These are phyloP conservation scores for Aspergillus cavernicola DNA, from an alignment of 495 filamentous ascomycete species.

Conservation along the genomic window DNA sequence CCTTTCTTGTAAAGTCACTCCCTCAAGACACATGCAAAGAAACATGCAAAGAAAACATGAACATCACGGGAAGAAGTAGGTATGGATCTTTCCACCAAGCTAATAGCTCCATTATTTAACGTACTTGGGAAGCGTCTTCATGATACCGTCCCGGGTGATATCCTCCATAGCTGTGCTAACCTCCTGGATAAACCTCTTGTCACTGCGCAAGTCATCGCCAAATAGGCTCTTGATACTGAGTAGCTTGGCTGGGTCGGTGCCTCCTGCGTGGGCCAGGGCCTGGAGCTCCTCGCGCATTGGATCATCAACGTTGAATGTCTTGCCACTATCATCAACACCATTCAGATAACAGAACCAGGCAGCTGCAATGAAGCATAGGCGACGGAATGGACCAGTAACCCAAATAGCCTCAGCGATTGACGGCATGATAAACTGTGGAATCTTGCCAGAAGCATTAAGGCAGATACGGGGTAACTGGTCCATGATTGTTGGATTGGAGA, in stretches of 20 bases:
- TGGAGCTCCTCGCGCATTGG: constrained; percentile 44
- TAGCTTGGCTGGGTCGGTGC: constrained; percentile 31
- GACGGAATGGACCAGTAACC: constrained; percentile 40
- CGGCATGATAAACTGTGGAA: constrained; percentile 50
- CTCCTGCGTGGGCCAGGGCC: constrained; percentile 35
- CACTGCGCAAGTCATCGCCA: constrained; percentile 42
- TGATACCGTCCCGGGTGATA: constrained; percentile 37
- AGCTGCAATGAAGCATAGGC: constrained; percentile 42
- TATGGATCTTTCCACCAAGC: too few species aligned
- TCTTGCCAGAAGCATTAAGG: constrained; percentile 45
- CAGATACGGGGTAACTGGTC: constrained; percentile 46
- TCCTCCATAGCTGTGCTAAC: constrained; percentile 39
- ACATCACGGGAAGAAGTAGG: too few species aligned
- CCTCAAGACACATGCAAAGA: too few species aligned
- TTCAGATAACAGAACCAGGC: constrained; percentile 46
- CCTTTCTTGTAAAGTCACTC: too few species aligned
- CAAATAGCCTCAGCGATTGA: constrained; percentile 47
- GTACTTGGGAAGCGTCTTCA: constrained; percentile 45
- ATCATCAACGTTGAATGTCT: constrained; percentile 35
- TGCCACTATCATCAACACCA: constrained; percentile 41
- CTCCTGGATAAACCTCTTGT: constrained; percentile 38
- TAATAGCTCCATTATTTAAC: too few species aligned
- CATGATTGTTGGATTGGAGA: constrained; percentile 47
- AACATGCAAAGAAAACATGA: too few species aligned
- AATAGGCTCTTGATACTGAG: constrained; percentile 44